Percentiles rank a stretch among this genome's conserved stretches.
Evolutionary conservation across 1,139 yeast species (phyloP).

Genomic region (Suhomyces choctaworum): DNA sequence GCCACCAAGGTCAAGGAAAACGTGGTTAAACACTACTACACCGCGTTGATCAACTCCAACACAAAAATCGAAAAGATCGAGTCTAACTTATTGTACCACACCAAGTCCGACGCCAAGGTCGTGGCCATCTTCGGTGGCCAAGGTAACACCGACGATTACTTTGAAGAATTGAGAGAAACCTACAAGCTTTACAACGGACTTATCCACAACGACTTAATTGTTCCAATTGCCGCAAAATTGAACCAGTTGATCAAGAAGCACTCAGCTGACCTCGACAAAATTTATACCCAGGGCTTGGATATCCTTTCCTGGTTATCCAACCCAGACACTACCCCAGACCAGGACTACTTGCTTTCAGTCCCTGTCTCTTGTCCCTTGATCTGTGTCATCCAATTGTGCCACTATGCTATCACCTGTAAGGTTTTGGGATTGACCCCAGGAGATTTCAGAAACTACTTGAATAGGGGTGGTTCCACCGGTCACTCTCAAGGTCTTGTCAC

Average conservation of each 20-base stretch:
- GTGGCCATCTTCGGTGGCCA: constrained; percentile 97
- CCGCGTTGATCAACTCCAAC: constrained; percentile 57
- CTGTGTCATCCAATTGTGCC: constrained; percentile 92
- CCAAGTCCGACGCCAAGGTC: constrained; percentile 51
- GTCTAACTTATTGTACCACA: constrained; percentile 53
- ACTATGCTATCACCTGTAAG: constrained; percentile 85
- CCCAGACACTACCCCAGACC: constrained; percentile 86
- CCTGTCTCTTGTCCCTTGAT: constrained; percentile 96
- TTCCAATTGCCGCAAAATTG: constrained; percentile 67
- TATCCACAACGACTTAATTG: constrained; percentile 63
- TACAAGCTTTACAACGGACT: constrained; percentile 76
- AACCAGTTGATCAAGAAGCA: constrained; percentile 69
- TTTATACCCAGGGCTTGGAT: constrained; percentile 92
- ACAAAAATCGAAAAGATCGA: constrained; percentile 26
- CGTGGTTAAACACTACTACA: constrained; percentile 65
- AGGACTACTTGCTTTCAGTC: constrained; percentile 82
- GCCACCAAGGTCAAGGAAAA: constrained; percentile 68
- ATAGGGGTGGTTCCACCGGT: constrained; percentile 79
- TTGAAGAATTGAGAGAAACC: constrained; percentile 90
- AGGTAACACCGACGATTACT: constrained; percentile 97
- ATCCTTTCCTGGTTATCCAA: constrained; percentile 81
- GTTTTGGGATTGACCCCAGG: constrained; percentile 89
- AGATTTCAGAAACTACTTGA: constrained; percentile 65
- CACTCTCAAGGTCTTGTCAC: constrained; percentile 98
- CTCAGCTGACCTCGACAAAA: constrained; percentile 59